Evolutionary conservation across 345 rosid species (phyloP).

Genomic region (Odontarrhena argentea): DNA sequence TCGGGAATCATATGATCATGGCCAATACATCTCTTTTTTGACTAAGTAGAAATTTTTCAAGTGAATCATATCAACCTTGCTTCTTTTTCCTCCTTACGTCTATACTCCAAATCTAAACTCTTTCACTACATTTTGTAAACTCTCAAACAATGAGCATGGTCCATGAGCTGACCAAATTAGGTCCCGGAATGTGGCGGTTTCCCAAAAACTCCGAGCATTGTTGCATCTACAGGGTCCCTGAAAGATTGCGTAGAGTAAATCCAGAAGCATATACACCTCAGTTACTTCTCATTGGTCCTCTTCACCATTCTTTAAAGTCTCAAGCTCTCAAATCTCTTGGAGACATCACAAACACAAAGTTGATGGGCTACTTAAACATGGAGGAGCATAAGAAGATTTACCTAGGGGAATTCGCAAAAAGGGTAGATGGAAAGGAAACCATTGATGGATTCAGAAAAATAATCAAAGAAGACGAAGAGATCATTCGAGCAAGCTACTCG

Average conservation of each 20-base stretch:
- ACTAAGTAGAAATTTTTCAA: no score
- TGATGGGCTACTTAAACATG: conserved; percentile 21
- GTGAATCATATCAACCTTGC: no score
- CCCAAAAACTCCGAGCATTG: neutral
- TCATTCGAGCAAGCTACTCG: conserved; percentile 30
- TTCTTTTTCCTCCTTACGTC: no score
- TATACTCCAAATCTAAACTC: no score
- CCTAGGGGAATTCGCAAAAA: neutral
- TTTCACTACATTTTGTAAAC: no score
- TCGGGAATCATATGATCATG: neutral
- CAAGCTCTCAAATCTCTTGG: neutral
- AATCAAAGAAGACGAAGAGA: conserved; percentile 20
- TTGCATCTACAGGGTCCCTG: conserved; percentile 31
- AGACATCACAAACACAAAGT: conserved; percentile 9
- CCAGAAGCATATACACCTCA: conserved; percentile 24
- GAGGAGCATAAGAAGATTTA: conserved; percentile 20
- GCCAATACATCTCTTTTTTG: conserved; percentile 9
- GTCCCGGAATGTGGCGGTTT: conserved; percentile 5
- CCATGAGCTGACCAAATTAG: neutral
- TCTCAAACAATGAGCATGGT: no score
- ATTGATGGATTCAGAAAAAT: neutral
- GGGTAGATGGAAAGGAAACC: neutral
- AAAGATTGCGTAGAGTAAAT: neutral
- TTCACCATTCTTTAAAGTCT: conserved; percentile 13
- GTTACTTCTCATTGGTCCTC: conserved; percentile 15